Evolutionary conservation across 768 basidiomycete species (phyloP).

Genomic region (Kwoniella dejecticola): DNA sequence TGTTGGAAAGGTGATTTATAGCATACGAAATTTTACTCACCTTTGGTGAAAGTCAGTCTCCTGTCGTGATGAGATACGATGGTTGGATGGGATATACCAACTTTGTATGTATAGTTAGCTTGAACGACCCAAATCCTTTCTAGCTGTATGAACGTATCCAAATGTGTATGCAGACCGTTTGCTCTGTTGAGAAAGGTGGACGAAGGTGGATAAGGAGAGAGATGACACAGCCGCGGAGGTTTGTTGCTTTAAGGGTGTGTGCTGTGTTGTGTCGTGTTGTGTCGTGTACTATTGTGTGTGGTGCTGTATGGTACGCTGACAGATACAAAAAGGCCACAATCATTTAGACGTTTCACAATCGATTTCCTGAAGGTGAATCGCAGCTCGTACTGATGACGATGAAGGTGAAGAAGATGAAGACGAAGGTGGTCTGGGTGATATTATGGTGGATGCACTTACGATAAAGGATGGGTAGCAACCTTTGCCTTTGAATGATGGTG

Average conservation of each 20-base stretch:
- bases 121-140: neutral
- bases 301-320: neutral
- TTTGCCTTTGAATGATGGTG: neutral
- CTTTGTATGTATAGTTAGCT: constrained; percentile 19
- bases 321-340: neutral
- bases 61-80: neutral
- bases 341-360: neutral
- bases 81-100: constrained; percentile 1
- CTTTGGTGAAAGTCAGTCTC: neutral
- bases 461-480: constrained; percentile 5
- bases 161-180: constrained; percentile 6
- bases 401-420: neutral
- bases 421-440: too few species aligned
- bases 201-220: neutral
- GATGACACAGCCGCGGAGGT: constrained; percentile 1
- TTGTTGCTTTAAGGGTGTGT: neutral
- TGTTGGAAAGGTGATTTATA: too few species aligned
- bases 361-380: neutral
- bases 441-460: too few species aligned
- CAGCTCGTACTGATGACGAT: too few species aligned
- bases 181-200: constrained; percentile 1
- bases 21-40: too few species aligned
- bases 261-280: neutral
- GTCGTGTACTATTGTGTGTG: neutral
- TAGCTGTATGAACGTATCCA: neutral